A percentile compares a stretch with the other conserved stretches of the same genome.
phyloP scores from a whole-genome alignment of 345 rosid genomes.

The Salix purpurea region DNA sequence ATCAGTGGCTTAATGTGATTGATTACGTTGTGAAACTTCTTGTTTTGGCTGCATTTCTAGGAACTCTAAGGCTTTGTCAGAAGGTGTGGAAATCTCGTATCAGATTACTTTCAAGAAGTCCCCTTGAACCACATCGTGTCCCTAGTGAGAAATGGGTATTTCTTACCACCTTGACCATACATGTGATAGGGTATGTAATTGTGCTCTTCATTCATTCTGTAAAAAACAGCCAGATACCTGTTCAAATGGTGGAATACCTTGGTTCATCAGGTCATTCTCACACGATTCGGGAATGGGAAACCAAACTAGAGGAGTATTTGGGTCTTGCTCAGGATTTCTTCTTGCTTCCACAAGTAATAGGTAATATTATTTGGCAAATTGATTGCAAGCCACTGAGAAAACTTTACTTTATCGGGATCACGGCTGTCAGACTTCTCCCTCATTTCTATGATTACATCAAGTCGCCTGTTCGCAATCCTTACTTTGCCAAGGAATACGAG shows the following conservation, averaged over 20 bases:
- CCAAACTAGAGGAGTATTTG: slow-evolving; percentile 69
- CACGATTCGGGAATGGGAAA: slow-evolving; percentile 44
- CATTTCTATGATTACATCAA: slow-evolving; percentile 63
- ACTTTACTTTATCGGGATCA: slow-evolving; percentile 62
- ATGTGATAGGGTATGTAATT: slow-evolving; percentile 50
- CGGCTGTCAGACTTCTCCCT: slow-evolving; percentile 68
- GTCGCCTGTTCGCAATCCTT: slow-evolving; percentile 60
- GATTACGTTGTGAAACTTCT: slow-evolving; percentile 79
- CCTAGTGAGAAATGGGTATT: slow-evolving; percentile 64
- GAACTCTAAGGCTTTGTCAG: slow-evolving; percentile 72
- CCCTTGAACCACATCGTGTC: slow-evolving; percentile 54
- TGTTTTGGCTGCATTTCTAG: slow-evolving; percentile 58
- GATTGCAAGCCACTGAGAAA: slow-evolving; percentile 57
- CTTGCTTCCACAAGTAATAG: slow-evolving; percentile 85
- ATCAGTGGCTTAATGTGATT: slow-evolving; percentile 61
- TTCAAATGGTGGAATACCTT: slow-evolving; percentile 20
- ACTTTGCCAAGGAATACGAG: slow-evolving; percentile 57
- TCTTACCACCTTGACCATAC: slow-evolving; percentile 39
- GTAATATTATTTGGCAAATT: slow-evolving; percentile 66
- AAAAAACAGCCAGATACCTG: slow-evolving; percentile 29
- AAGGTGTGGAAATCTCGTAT: slow-evolving; percentile 82
- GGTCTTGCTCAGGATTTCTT: slow-evolving; percentile 87
- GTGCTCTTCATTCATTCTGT: slow-evolving; percentile 46
- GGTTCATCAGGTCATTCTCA: slow-evolving; percentile 30
- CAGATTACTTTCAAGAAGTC: slow-evolving; percentile 42